phyloP scores from a whole-genome alignment of 2,329 filamentous ascomycete species.

The Arthrobotrys pseudoclavata region DNA sequence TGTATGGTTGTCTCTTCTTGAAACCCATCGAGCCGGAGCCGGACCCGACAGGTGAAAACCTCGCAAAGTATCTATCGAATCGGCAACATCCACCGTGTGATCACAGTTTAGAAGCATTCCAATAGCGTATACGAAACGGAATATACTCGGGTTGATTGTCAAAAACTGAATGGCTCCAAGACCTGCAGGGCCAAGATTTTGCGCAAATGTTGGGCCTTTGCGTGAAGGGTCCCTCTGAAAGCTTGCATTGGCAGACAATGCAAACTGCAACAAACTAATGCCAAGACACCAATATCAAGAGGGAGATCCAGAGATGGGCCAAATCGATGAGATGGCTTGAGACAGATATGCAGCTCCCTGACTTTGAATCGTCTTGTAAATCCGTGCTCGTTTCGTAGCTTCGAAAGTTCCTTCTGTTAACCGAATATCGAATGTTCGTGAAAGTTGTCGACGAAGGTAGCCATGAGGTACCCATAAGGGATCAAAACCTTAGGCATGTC shows the following conservation, averaged over 20 bases:
- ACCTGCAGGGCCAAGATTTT: slow-evolving; percentile 41
- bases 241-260: slow-evolving; percentile 32
- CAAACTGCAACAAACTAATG: slow-evolving; percentile 49
- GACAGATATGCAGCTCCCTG: slow-evolving; percentile 43
- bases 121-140: slow-evolving; percentile 15
- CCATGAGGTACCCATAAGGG: slow-evolving; percentile 16
- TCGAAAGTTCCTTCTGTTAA: neutral
- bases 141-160: slow-evolving; percentile 1
- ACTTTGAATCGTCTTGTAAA: slow-evolving; percentile 22
- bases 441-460: slow-evolving; percentile 5
- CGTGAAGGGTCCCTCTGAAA: neutral
- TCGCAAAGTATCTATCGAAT: slow-evolving; percentile 31
- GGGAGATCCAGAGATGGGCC: neutral
- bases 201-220: slow-evolving; percentile 18
- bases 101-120: slow-evolving; percentile 7
- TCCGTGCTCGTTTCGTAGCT: slow-evolving; percentile 40
- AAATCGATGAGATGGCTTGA: slow-evolving; percentile 37
- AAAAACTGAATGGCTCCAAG: slow-evolving; percentile 29
- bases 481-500: slow-evolving; percentile 26
- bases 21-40: slow-evolving; percentile 24
- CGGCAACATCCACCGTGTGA: slow-evolving; percentile 24
- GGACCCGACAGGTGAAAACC: slow-evolving; percentile 2
- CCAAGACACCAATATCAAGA: slow-evolving; percentile 54
- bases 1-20: slow-evolving; percentile 47
- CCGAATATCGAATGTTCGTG: slow-evolving; percentile 31